These are phyloP conservation scores for Spathaspora gorwiae DNA, from an alignment of 805 yeast genomes.

Conservation along the genomic window DNA sequence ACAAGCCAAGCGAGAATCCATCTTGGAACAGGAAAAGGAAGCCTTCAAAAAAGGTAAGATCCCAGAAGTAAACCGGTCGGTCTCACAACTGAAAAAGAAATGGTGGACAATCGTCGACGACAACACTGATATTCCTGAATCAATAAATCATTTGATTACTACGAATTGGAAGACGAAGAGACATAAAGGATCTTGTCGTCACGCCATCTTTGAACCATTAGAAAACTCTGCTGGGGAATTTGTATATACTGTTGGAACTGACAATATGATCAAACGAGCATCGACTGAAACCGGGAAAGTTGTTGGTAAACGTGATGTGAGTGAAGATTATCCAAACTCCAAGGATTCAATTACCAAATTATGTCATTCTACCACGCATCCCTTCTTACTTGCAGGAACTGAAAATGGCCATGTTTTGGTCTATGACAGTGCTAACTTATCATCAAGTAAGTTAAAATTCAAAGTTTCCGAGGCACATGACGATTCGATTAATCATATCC, in stretches of 20 bases:
- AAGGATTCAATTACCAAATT: conserved; percentile 40
- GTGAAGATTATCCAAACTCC: conserved; percentile 14
- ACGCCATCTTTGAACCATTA: conserved; percentile 58
- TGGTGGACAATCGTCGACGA: conserved; percentile 43
- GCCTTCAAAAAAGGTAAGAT: conserved; percentile 21
- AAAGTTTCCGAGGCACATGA: conserved; percentile 58
- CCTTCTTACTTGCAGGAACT: conserved; percentile 53
- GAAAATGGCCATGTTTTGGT: conserved; percentile 69
- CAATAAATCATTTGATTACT: conserved; percentile 18
- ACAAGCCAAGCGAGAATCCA: conserved; percentile 17
- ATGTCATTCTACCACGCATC: conserved; percentile 42
- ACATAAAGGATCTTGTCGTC: conserved; percentile 85
- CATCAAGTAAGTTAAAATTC: conserved; percentile 37
- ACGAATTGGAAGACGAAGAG: conserved; percentile 79
- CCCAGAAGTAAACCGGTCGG: conserved; percentile 19
- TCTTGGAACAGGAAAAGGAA: conserved; percentile 17
- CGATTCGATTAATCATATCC: conserved; percentile 72
- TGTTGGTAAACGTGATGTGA: conserved; percentile 42
- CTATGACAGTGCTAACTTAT: conserved; percentile 53
- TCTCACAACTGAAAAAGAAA: conserved; percentile 33
- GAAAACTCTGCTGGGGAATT: conserved; percentile 41
- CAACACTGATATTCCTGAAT: conserved; percentile 19
- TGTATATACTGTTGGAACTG: conserved; percentile 73
- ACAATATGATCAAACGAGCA: conserved; percentile 73
- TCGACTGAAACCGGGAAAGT: conserved; percentile 72